These are phyloP conservation scores for Aspergillus uvarum DNA, from an alignment of 2,329 filamentous ascomycete species.

Conservation along the genomic window DNA sequence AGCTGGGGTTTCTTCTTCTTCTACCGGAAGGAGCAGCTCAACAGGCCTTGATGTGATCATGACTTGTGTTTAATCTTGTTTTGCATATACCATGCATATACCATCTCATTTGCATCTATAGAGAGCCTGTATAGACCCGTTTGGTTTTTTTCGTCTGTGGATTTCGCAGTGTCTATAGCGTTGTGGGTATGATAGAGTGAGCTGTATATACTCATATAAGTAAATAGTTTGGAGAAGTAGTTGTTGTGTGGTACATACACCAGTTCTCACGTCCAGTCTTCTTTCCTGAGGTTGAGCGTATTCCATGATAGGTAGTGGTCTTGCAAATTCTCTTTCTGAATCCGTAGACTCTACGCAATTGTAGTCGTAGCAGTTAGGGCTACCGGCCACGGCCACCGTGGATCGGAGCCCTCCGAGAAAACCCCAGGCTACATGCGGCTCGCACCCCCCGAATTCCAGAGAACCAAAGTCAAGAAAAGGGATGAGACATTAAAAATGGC, in stretches of 20 bases:
- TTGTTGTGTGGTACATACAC: background rate
- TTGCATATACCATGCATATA: background rate
- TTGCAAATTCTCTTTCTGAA: too few relatives aligned
- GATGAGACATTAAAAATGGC: fast-evolving
- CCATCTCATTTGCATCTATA: background rate
- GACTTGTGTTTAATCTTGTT: background rate
- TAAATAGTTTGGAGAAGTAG: background rate
- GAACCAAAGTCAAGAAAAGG: too few relatives aligned
- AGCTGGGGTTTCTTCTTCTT: slow-evolving; percentile 39
- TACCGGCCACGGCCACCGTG: too few relatives aligned
- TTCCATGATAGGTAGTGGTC: too few relatives aligned
- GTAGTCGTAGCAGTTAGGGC: too few relatives aligned
- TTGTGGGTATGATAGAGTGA: background rate
- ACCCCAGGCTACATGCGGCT: too few relatives aligned
- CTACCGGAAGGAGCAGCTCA: slow-evolving; percentile 45
- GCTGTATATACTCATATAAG: background rate
- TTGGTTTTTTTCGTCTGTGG: background rate
- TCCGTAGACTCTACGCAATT: too few relatives aligned
- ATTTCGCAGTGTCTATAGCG: background rate
- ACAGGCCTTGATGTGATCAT: slow-evolving; percentile 32
- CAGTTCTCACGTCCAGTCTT: too few relatives aligned
- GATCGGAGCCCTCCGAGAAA: too few relatives aligned
- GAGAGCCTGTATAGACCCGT: background rate
- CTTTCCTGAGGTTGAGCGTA: too few relatives aligned
- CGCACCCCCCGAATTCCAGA: too few relatives aligned